Evolutionary conservation across 768 basidiomycete genomes (phyloP).

Genomic region (Tylopilus intermedius): DNA sequence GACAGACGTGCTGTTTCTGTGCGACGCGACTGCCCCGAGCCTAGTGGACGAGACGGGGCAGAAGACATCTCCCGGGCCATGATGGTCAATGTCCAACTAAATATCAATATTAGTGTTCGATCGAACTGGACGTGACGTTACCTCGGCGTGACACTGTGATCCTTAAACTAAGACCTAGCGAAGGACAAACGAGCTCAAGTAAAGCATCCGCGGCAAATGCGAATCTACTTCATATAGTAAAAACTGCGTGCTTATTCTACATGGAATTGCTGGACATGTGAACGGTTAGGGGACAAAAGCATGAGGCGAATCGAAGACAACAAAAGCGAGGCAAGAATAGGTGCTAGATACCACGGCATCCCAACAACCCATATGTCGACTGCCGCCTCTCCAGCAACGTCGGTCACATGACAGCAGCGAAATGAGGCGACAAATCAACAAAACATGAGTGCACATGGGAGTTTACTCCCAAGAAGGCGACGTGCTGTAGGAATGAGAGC

Average conservation of each 20-base stretch:
- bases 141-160: neutral
- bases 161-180: no score
- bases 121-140: no score
- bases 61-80: conserved; percentile 7
- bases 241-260: conserved; percentile 31
- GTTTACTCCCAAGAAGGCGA: conserved; percentile 51
- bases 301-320: conserved; percentile 4
- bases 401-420: conserved; percentile 1
- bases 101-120: no score
- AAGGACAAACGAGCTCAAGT: neutral
- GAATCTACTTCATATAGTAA: conserved; percentile 8
- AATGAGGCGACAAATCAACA: neutral
- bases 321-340: conserved; percentile 18
- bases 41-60: conserved; percentile 9
- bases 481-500: conserved; percentile 41
- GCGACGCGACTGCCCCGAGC: conserved; percentile 13
- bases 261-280: conserved; percentile 30
- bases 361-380: conserved; percentile 2
- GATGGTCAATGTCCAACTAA: neutral
- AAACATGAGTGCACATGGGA: conserved; percentile 7
- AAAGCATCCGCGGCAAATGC: neutral
- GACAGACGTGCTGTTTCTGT: conserved; percentile 39
- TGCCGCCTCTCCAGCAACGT: conserved; percentile 7
- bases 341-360: conserved; percentile 20
- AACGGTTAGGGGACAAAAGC: neutral